Base-by-base conservation (phyloP, 2,329 filamentous ascomycete species). In the Alternaria gaisen region DNA sequence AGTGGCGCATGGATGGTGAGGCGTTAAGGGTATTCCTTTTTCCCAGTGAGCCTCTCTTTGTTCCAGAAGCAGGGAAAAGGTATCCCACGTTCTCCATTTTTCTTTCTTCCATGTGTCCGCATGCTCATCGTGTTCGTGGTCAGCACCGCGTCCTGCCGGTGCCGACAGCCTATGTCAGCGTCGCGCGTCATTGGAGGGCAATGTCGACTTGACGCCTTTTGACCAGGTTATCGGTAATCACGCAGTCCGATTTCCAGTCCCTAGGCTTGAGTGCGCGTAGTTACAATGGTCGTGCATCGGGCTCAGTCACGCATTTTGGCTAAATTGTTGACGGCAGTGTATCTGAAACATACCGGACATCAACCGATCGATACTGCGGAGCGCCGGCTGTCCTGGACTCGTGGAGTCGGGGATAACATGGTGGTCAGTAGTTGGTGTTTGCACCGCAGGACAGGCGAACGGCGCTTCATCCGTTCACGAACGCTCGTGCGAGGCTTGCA, bases 271-370 rank as follows among this genome's bases (percentile, higher is more conserved):
- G 56, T n/a, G 34, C 41, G 52, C 18, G 46, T 32, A 44, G 52
- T 18, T 40, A 40, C 32, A 11, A 38, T 52, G 30, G 41, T 46
- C 40, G 46, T 18, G 41, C 53, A n/a, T 28, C 36, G 22, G 57
- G 50, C 34, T 22, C 48, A 32, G 52, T 57, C 40, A 52, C 48
- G 60, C 41, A 53, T 62, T 62, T 28, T 62, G 60, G 60, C 60
- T 62, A 60, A 62, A 62, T 53, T 50, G 20, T 26, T 4, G 11
- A 2, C 28, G 26, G 44, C 43, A 18, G 26, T 53, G 56, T 59
- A 56, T 62, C 56, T 62, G 56, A 62, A 62, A 62, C 56, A 36
- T 40, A 36, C 46, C 46, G 47, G 56, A 55, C 47, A 48, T 59
- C 34, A 56, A 47, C 56, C 56, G 51, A 59, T 62, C 56, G 52